A percentile compares a stretch with the other conserved stretches of the same genome.
These are phyloP conservation scores for Solanum pimpinellifolium DNA, from an alignment of 257 asterid genomes.

Conservation along the genomic window DNA sequence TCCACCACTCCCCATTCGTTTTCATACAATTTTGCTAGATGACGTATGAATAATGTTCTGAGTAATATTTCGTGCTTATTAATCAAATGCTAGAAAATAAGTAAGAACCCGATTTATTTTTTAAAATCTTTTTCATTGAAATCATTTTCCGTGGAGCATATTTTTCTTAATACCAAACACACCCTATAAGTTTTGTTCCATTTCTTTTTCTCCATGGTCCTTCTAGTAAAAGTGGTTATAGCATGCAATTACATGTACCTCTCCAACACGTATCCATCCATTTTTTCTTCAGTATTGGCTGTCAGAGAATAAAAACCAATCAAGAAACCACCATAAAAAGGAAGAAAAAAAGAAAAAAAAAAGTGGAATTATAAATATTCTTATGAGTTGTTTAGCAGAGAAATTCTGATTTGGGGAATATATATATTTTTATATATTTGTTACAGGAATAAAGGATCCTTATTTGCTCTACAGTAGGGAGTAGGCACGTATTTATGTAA, in stretches of 20 bases:
- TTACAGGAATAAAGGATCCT: not conserved
- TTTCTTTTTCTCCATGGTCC: not conserved
- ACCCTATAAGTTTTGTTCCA: not conserved
- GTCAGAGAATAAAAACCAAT: slow-evolving; percentile 10
- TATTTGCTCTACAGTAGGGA: not conserved
- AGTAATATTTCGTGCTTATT: not conserved
- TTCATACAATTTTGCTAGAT: not conserved
- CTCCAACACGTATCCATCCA: not conserved
- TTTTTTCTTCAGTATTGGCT: not conserved
- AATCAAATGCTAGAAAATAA: not conserved
- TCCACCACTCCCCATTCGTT: not conserved
- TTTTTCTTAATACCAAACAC: not conserved
- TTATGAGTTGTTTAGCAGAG: not conserved
- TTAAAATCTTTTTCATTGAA: too few relatives aligned
- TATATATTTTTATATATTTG: not conserved
- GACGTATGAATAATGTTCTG: not conserved
- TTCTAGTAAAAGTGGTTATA: not conserved
- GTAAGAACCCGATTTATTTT: not conserved
- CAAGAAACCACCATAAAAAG: slow-evolving; percentile 9
- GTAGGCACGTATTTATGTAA: not conserved
- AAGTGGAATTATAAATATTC: slow-evolving; percentile 3
- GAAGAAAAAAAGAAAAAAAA: not conserved
- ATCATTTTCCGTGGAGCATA: too few relatives aligned
- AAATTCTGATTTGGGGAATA: slow-evolving; percentile 22
- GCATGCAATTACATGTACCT: not conserved